phyloP scores from a whole-genome alignment of 768 basidiomycete species.

The Jaapia argillacea region DNA sequence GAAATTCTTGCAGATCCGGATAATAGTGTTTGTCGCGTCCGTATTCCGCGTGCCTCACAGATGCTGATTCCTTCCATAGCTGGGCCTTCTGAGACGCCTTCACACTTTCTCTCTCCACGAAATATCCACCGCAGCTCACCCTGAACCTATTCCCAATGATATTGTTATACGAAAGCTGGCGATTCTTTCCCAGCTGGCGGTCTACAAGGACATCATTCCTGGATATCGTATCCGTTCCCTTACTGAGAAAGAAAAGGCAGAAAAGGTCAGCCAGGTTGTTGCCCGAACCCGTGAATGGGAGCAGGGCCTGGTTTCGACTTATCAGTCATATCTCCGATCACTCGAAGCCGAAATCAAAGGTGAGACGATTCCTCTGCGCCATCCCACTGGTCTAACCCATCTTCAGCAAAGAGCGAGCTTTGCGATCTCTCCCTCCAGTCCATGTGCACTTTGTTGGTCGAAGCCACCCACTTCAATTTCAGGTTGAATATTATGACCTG shows the following conservation, averaged over 20 bases:
- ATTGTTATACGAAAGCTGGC: conserved; percentile 78
- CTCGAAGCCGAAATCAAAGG: conserved; percentile 87
- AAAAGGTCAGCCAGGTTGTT: conserved; percentile 93
- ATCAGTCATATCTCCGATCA: conserved; percentile 80
- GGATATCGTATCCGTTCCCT: conserved; percentile 91
- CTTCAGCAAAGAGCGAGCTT: conserved; percentile 52
- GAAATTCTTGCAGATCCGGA: conserved; percentile 94
- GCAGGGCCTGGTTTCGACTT: conserved; percentile 80
- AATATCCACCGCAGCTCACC: conserved; percentile 59
- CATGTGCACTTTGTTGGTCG: conserved; percentile 77
- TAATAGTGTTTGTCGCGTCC: conserved; percentile 60
- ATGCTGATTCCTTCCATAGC: conserved; percentile 33
- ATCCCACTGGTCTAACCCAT: too few relatives aligned
- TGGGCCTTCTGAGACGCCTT: conserved; percentile 81
- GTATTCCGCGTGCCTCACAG: conserved; percentile 3
- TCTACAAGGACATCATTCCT: conserved; percentile 94
- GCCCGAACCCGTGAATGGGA: conserved; percentile 88
- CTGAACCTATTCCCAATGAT: conserved; percentile 71
- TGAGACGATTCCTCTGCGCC: conserved; percentile 23
- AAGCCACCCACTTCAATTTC: conserved; percentile 96
- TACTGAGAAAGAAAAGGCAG: conserved; percentile 83
- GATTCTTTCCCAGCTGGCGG: conserved; percentile 81
- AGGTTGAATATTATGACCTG: conserved; percentile 85
- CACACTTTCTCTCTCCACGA: conserved; percentile 80
- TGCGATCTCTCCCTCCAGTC: conserved; percentile 66